phyloP scores from a whole-genome alignment of 1,284 basidiomycete genomes.

The Apiotrichum veenhuisii region DNA sequence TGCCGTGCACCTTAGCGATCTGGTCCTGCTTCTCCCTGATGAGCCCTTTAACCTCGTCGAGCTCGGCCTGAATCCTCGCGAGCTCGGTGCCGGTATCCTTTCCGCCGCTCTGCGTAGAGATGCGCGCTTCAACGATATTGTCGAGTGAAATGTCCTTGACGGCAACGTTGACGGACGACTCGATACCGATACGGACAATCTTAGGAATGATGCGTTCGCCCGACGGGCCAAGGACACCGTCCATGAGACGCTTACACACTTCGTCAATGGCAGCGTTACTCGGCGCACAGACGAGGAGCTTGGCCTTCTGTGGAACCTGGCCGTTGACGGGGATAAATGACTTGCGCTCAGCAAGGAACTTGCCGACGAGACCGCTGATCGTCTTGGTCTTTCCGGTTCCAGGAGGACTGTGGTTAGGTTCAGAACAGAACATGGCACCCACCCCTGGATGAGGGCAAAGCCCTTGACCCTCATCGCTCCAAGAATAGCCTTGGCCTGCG shows the following conservation, averaged over 20 bases:
- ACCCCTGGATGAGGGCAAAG: conserved; percentile 96
- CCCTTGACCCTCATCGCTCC: conserved; percentile 70
- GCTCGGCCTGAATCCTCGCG: conserved; percentile 60
- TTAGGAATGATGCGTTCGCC: conserved; percentile 62
- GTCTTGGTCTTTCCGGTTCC: conserved; percentile 99
- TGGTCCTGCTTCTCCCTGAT: conserved; percentile 66
- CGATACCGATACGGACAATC: conserved; percentile 83
- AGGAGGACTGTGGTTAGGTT: conserved; percentile 64
- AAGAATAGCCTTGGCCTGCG: conserved; percentile 86
- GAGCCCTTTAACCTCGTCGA: conserved; percentile 63
- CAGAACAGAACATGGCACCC: conserved; percentile 29
- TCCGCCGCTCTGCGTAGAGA: conserved; percentile 56
- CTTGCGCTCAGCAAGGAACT: conserved; percentile 66
- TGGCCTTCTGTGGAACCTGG: conserved; percentile 59
- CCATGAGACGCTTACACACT: conserved; percentile 80
- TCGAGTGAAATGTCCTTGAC: conserved; percentile 88
- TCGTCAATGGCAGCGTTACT: conserved; percentile 99
- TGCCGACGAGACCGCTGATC: conserved; percentile 88
- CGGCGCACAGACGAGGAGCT: conserved; percentile 91
- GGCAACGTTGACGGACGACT: conserved; percentile 71
- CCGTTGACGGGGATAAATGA: conserved; percentile 54
- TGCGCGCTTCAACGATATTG: conserved; percentile 71
- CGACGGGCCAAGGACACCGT: conserved; percentile 63
- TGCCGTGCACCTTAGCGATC: conserved; percentile 30
- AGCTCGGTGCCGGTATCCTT: conserved; percentile 56